Evolutionary conservation across 2,329 filamentous ascomycete species (phyloP).

Genomic region (Didymella pinodella): DNA sequence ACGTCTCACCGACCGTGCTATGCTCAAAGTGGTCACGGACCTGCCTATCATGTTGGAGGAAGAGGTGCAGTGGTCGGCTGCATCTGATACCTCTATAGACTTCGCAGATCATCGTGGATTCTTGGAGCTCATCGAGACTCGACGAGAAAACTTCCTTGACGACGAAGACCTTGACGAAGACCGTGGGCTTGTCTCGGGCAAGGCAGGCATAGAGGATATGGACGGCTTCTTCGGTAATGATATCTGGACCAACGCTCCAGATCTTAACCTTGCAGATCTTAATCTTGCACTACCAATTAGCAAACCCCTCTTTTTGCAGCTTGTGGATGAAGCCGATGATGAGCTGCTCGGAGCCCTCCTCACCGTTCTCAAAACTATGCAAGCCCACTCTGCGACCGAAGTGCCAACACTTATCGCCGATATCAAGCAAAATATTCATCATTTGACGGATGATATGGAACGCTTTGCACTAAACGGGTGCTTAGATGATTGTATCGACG

Average conservation of each 20-base stretch:
- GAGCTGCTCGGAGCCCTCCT: neutral
- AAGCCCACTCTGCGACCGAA: neutral
- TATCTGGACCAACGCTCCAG: conserved; percentile 1
- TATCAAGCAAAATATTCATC: neutral
- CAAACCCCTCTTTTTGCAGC: neutral
- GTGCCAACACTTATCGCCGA: neutral
- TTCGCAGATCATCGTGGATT: neutral
- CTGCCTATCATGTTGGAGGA: conserved; percentile 4
- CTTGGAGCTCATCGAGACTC: neutral
- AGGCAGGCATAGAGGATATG: neutral
- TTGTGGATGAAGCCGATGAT: neutral
- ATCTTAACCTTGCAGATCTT: conserved; percentile 2
- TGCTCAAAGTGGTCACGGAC: neutral
- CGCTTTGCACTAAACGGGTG: neutral
- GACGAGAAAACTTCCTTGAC: neutral
- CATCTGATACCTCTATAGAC: conserved; percentile 1
- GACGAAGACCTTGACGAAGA: neutral
- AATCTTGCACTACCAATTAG: neutral
- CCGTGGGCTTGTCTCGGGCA: neutral
- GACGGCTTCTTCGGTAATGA: conserved; percentile 2
- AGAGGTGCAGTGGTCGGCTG: neutral
- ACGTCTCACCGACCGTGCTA: neutral
- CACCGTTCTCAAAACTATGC: neutral
- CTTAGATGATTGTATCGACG: neutral
- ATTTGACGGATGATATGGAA: neutral